Evolutionary conservation across 768 basidiomycete genomes (phyloP).

Genomic region (Cyathus striatus): DNA sequence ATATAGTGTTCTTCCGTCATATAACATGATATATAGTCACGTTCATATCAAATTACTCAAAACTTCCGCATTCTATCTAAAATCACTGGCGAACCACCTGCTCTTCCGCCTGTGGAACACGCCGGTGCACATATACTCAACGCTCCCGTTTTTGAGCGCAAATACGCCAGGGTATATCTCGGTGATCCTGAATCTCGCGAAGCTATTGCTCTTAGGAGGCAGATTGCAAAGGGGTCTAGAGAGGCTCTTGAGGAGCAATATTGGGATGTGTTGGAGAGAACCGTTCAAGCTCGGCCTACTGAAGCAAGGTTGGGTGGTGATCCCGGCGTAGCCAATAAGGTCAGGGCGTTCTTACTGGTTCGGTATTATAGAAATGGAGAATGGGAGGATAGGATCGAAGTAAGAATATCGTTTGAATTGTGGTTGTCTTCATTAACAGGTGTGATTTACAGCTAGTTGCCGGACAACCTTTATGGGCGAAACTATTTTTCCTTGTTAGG

Average conservation of each 20-base stretch:
- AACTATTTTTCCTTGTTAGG: constrained; percentile 87
- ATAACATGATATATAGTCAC: no score
- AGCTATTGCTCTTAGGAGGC: constrained; percentile 57
- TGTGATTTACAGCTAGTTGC: constrained; percentile 59
- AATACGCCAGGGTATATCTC: constrained; percentile 77
- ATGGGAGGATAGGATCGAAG: constrained; percentile 89
- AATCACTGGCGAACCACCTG: constrained; percentile 74
- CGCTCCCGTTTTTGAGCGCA: constrained; percentile 73
- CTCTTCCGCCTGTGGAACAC: constrained; percentile 71
- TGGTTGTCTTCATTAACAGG: background rate
- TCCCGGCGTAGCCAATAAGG: constrained; percentile 84
- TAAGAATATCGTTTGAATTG: constrained; percentile 25
- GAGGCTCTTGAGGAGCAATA: constrained; percentile 88
- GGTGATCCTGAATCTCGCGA: constrained; percentile 62
- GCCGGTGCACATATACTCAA: constrained; percentile 81
- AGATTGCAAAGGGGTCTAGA: constrained; percentile 74
- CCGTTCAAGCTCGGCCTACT: constrained; percentile 72
- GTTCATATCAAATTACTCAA: constrained; percentile 57
- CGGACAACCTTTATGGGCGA: constrained; percentile 89
- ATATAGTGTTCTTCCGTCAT: no score
- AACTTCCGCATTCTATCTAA: constrained; percentile 70
- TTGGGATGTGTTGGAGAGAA: constrained; percentile 77
- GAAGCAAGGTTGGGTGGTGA: constrained; percentile 90
- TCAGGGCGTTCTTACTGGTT: constrained; percentile 82
- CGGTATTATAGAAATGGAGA: constrained; percentile 75